Base-by-base conservation (phyloP, 306 rosid genomes). In the Medicago lupulina region DNA sequence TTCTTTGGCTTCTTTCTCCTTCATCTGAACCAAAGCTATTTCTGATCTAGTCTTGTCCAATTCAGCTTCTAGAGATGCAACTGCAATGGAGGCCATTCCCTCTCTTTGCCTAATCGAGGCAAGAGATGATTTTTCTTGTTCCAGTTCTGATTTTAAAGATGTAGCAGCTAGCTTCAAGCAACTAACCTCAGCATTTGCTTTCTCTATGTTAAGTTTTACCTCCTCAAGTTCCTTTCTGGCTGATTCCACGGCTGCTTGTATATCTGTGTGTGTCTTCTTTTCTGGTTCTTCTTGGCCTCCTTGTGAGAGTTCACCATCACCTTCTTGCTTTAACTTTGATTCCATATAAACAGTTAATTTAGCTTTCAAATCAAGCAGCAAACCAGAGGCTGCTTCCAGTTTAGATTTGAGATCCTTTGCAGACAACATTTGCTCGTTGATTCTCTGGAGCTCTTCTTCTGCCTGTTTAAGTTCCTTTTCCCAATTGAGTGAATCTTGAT, bases 71-170 rank as follows among this genome's bases (percentile, higher is more conserved):
- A 96, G 91, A 76, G 99, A 90, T 46, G 96, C 90, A 66, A 92
- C 98, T 43, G 97, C 93, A 67, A 92, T 83, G 28, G 96, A 88
- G 66, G 99, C 96, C 94, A 96, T 96, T 84, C 98, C 98, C 84
- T 96, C 99, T 86, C 98, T 90, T 83, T 91, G 97, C 80, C 78
- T 77, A 66, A 96, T 79, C 61, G 88, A 58, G 28, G 89, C 89
- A 58, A 92, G 90, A 76, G 85, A 82, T 16, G 90, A 87, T 82
- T 89, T 96, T 88, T 89, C 96, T 76, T 67, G 85, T 78, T 90
- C 97, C 77, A 96, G 94, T 81, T 96, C 98, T 2, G 82, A 80
- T 75, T 85, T 90, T 70, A 96, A 86, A 40, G 99, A 87, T 11
- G 83, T 51, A 36, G 98, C 92, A 8, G 99, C 98, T 83, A 89